phyloP scores from a whole-genome alignment of 169 alveolate genomes.

The Plasmodium gonderi region DNA sequence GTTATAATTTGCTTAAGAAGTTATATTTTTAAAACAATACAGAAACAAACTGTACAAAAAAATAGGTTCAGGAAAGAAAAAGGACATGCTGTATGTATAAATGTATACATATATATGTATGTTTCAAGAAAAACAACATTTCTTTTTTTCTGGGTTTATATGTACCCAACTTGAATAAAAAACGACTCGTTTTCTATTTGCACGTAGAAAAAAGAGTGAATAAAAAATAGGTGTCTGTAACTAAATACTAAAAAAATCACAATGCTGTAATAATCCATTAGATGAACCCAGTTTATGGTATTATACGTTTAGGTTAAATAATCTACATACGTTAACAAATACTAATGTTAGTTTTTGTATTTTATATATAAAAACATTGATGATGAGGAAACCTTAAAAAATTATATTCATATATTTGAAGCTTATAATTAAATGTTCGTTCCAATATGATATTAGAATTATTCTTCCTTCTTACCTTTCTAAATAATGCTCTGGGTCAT shows the following conservation, averaged over 20 bases:
- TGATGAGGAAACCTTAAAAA: neutral
- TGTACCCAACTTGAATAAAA: neutral
- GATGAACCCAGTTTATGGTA: neutral
- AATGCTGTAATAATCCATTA: neutral
- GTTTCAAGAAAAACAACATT: neutral
- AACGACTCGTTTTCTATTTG: neutral
- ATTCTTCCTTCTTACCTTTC: neutral
- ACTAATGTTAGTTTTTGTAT: neutral
- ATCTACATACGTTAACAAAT: neutral
- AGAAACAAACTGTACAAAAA: neutral
- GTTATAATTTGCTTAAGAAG: neutral
- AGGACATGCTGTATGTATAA: too few relatives aligned
- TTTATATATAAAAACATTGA: neutral
- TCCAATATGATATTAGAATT: neutral
- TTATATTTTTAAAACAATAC: neutral
- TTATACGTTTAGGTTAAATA: neutral
- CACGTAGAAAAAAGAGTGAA: neutral
- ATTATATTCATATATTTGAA: neutral
- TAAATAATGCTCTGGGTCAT: conserved; percentile 21
- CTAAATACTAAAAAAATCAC: neutral
- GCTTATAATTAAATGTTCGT: neutral
- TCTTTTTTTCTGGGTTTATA: neutral
- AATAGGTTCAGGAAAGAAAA: neutral
- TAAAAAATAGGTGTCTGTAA: neutral
- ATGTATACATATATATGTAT: neutral